phyloP scores from a whole-genome alignment of 1,139 yeast genomes.

The Ogataea hybrid region DNA sequence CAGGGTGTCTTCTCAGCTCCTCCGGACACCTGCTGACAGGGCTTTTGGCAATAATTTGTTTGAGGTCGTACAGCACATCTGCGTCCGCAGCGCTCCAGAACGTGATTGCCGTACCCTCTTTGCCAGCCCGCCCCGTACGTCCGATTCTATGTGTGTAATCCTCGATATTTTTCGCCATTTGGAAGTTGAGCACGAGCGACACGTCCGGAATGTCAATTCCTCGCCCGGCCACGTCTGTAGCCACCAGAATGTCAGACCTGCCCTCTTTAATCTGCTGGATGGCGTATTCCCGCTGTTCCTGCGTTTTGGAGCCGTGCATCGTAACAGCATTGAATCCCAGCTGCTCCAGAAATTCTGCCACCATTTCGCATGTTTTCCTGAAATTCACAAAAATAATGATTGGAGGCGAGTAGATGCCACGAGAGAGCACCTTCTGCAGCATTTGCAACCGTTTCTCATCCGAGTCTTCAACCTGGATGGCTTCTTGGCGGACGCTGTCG shows the following conservation, averaged over 20 bases:
- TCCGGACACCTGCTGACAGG: conserved; percentile 47
- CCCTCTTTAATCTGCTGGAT: conserved; percentile 62
- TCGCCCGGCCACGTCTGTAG: conserved; percentile 96
- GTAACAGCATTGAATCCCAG: conserved; percentile 51
- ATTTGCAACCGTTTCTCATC: conserved; percentile 39
- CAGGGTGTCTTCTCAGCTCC: conserved; percentile 44
- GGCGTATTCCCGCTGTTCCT: conserved; percentile 83
- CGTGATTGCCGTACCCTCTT: conserved; percentile 70
- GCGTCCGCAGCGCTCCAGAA: conserved; percentile 60
- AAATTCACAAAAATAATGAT: conserved; percentile 81
- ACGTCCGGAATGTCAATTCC: conserved; percentile 92
- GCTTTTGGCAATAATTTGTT: conserved; percentile 48
- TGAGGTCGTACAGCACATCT: conserved; percentile 51
- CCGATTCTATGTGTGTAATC: conserved; percentile 93
- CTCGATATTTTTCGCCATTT: conserved; percentile 75
- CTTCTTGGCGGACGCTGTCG: conserved; percentile 66
- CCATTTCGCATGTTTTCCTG: conserved; percentile 66
- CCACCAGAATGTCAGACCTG: conserved; percentile 65
- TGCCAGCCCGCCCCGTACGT: conserved; percentile 95
- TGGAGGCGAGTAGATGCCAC: conserved; percentile 44
- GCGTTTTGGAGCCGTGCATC: conserved; percentile 86
- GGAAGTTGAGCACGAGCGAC: conserved; percentile 79
- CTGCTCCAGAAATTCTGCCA: conserved; percentile 49
- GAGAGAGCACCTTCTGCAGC: conserved; percentile 34
- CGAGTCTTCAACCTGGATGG: conserved; percentile 46